Evolutionary conservation across 768 basidiomycete species (phyloP).

Genomic region (Tephrocybe sp.): DNA sequence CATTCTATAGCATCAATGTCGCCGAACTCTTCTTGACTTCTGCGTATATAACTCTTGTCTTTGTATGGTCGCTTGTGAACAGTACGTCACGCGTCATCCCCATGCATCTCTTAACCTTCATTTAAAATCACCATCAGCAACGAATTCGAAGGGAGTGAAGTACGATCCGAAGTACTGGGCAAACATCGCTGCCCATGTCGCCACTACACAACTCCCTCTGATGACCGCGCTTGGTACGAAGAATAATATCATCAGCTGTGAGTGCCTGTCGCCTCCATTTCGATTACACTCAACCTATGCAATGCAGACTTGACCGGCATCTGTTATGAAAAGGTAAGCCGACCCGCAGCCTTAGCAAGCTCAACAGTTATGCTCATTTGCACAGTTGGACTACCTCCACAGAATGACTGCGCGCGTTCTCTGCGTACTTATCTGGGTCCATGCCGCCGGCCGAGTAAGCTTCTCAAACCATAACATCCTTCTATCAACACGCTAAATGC

Average conservation of each 20-base stretch:
- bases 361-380: background rate
- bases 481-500: background rate
- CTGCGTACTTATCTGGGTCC: slow-evolving; percentile 48
- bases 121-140: slow-evolving; percentile 22
- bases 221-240: slow-evolving; percentile 54
- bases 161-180: slow-evolving; percentile 38
- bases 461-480: background rate
- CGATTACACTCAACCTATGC: background rate
- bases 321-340: slow-evolving; percentile 40
- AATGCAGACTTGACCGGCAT: slow-evolving; percentile 50
- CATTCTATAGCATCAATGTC: slow-evolving; percentile 31
- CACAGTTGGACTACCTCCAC: slow-evolving; percentile 44
- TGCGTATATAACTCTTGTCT: slow-evolving; percentile 27
- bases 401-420: slow-evolving; percentile 48
- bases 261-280: slow-evolving; percentile 2
- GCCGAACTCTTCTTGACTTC: slow-evolving; percentile 35
- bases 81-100: slow-evolving; percentile 1
- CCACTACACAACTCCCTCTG: slow-evolving; percentile 50
- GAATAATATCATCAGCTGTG: slow-evolving; percentile 51
- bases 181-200: slow-evolving; percentile 44
- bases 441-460: slow-evolving; percentile 43
- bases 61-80: background rate
- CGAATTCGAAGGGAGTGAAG: slow-evolving; percentile 28
- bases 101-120: background rate
- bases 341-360: background rate